Conservation (phyloP, 305 asterid species). For the Fraxinus angustifolia region DNA sequence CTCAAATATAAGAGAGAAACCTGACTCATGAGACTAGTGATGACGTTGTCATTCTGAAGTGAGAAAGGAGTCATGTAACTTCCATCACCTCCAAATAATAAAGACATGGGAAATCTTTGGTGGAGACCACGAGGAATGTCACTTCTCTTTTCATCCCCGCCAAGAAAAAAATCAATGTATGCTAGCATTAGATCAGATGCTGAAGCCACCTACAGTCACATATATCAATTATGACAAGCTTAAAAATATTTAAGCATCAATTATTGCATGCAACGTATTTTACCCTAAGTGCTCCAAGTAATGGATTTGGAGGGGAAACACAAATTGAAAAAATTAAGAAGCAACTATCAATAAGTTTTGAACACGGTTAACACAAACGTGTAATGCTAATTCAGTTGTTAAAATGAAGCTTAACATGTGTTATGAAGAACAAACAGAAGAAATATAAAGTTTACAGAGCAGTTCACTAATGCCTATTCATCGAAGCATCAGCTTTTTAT, state of each 20-base stretch:
- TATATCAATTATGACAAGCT: conserved; percentile 18
- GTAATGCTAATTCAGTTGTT: background rate
- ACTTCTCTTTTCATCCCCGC: conserved; percentile 95
- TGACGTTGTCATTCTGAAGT: conserved; percentile 77
- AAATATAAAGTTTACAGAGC: background rate
- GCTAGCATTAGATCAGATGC: conserved; percentile 96
- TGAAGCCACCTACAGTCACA: conserved; percentile 73
- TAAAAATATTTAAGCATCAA: background rate
- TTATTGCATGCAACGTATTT: background rate
- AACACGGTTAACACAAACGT: background rate
- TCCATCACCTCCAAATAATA: conserved; percentile 94
- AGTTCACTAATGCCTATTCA: background rate
- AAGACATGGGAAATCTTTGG: conserved; percentile 83
- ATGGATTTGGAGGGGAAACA: background rate
- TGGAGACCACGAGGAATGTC: conserved; percentile 84
- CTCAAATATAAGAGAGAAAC: conserved; percentile 37
- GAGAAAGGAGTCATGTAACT: conserved; percentile 88
- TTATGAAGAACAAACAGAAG: background rate
- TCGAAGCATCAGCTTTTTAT: background rate
- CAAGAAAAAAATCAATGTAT: conserved; percentile 87
- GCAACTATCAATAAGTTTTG: background rate
- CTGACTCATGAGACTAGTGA: conserved; percentile 98
- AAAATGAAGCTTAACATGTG: background rate
- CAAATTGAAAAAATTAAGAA: background rate
- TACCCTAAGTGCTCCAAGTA: background rate